phyloP scores from a whole-genome alignment of 2,329 filamentous ascomycete species.

The Colletotrichum sp. region DNA sequence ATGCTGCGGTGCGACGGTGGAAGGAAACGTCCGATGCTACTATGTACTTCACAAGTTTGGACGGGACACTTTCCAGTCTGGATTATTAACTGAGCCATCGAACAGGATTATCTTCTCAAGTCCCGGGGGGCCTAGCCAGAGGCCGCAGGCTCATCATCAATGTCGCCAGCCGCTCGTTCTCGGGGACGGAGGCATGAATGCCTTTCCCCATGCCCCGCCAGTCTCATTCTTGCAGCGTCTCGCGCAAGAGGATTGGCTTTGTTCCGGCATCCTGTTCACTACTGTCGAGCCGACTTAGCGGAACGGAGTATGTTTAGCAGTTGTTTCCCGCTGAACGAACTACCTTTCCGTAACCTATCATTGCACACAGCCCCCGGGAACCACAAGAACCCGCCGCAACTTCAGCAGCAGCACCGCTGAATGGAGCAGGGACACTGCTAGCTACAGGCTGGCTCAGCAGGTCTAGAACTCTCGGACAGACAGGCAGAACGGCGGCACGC shows the following conservation, averaged over 20 bases:
- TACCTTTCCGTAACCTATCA: not conserved
- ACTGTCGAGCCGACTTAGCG: not conserved
- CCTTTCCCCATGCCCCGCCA: not conserved
- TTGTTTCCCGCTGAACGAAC: not conserved
- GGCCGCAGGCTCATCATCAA: not conserved
- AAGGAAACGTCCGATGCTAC: not conserved
- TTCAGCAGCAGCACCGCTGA: not conserved
- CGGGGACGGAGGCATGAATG: not conserved
- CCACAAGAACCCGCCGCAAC: not conserved
- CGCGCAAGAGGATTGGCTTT: not conserved
- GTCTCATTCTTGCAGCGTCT: conserved; percentile 5
- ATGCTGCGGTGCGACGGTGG: not conserved
- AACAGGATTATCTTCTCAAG: not conserved
- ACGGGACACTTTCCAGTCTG: not conserved
- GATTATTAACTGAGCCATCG: not conserved
- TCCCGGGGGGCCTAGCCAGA: not conserved
- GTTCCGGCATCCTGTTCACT: not conserved
- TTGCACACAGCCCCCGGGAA: not conserved
- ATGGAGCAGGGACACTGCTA: conserved; percentile 1
- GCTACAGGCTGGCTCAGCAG: not conserved
- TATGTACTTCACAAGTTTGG: not conserved
- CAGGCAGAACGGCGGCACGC: not conserved
- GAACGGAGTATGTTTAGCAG: not conserved
- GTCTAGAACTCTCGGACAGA: conserved; percentile 1
- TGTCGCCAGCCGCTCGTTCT: not conserved